Evolutionary conservation across 1,284 basidiomycete species (phyloP).

Genomic region (Bothia castanella): DNA sequence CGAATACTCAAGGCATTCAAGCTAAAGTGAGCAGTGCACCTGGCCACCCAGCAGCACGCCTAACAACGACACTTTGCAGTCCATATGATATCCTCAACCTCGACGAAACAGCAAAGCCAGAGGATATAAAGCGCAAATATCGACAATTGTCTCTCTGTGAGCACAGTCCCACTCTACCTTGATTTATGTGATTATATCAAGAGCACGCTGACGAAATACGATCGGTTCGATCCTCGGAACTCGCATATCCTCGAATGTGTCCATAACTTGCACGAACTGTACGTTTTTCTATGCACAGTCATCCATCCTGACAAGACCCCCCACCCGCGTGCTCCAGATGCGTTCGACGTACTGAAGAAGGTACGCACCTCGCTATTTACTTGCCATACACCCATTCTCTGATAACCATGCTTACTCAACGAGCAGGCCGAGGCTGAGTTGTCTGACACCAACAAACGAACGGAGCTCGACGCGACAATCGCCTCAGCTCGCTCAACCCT

Average conservation of each 20-base stretch:
- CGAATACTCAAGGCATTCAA: conserved; percentile 82
- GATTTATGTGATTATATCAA: conserved; percentile 4
- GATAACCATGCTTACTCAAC: neutral
- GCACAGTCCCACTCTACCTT: conserved; percentile 28
- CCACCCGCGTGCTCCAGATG: conserved; percentile 75
- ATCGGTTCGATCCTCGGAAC: conserved; percentile 6
- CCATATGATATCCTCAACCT: conserved; percentile 78
- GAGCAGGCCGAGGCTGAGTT: conserved; percentile 74
- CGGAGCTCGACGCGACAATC: conserved; percentile 74
- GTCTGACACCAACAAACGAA: conserved; percentile 67
- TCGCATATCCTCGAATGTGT: neutral
- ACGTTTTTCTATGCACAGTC: conserved; percentile 53
- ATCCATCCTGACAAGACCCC: conserved; percentile 85
- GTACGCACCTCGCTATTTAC: conserved; percentile 36
- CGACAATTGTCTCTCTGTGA: conserved; percentile 77
- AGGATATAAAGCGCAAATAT: conserved; percentile 78
- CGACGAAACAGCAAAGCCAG: conserved; percentile 55
- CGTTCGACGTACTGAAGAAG: conserved; percentile 83
- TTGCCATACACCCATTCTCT: neutral
- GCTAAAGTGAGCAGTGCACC: conserved; percentile 57
- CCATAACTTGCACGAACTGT: conserved; percentile 26
- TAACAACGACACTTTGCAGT: conserved; percentile 35
- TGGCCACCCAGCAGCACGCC: neutral
- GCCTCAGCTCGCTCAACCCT: conserved; percentile 62
- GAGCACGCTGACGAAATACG: conserved; percentile 27